Conservation (phyloP, 148 eudicot genomes). For the Rhododendron kiyosumense region DNA sequence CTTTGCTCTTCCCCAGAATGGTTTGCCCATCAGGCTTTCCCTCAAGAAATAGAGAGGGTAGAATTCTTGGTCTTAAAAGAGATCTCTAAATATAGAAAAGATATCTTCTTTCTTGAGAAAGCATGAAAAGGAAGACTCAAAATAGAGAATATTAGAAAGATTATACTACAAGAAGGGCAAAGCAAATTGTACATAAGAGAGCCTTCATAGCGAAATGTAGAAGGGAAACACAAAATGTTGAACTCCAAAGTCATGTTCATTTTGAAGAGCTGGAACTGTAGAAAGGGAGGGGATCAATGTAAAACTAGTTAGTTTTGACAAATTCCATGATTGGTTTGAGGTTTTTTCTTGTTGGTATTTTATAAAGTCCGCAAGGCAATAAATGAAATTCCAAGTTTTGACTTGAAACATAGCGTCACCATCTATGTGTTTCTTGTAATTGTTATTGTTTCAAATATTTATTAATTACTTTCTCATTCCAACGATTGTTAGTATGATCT, state of each 20-base stretch:
- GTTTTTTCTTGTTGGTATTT: background rate
- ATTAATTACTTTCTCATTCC: background rate
- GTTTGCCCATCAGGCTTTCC: conserved; percentile 50
- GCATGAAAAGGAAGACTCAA: background rate
- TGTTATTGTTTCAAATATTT: background rate
- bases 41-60: conserved; percentile 11
- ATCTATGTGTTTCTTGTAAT: background rate
- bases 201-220: background rate
- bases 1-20: conserved; percentile 74
- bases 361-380: conserved; percentile 27
- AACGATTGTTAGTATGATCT: too few relatives aligned
- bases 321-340: background rate
- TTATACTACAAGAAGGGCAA: conserved; percentile 6
- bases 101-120: background rate
- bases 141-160: background rate
- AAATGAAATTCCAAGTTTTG: background rate
- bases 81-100: background rate
- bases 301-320: background rate
- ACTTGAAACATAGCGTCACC: background rate
- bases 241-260: background rate
- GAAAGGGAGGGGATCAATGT: background rate
- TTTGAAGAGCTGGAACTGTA: background rate
- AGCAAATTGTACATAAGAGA: conserved; percentile 29
- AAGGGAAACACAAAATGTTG: background rate
- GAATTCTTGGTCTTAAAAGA: background rate